These are phyloP conservation scores for Vigna angularis DNA, from an alignment of 306 rosid species.

Conservation along the genomic window DNA sequence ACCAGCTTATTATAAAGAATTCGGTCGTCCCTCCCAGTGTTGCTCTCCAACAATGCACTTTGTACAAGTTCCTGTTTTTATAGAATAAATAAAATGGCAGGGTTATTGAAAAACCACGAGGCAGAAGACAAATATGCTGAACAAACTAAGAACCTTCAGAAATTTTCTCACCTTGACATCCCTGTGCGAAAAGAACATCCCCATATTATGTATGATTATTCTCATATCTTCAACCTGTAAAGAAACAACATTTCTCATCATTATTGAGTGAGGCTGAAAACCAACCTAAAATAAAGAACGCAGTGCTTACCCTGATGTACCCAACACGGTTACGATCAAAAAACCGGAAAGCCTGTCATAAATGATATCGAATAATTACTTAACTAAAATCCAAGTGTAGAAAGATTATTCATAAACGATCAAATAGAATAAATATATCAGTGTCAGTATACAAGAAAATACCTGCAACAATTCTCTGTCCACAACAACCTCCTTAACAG, in stretches of 20 bases:
- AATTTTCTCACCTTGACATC: conserved; percentile 80
- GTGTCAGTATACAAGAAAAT: conserved; percentile 22
- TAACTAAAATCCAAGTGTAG: conserved; percentile 1
- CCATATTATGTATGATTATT: conserved; percentile 76
- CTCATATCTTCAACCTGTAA: conserved; percentile 97
- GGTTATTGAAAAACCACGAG: neutral
- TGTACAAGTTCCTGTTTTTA: conserved; percentile 90
- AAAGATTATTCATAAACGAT: conserved; percentile 3
- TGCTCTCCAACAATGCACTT: conserved; percentile 95
- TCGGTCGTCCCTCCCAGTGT: conserved; percentile 91
- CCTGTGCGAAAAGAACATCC: conserved; percentile 90
- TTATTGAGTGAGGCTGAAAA: conserved; percentile 16
- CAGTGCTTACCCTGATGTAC: conserved; percentile 70
- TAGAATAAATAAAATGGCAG: conserved; percentile 16
- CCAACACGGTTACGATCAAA: conserved; percentile 88
- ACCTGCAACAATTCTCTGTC: conserved; percentile 92
- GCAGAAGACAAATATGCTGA: neutral
- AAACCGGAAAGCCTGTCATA: conserved; percentile 88
- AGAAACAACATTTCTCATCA: conserved; percentile 32
- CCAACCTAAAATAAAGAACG: neutral
- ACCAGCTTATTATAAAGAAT: conserved; percentile 88
- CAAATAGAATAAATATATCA: conserved; percentile 9
- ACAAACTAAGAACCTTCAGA: neutral
- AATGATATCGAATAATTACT: conserved; percentile 36
- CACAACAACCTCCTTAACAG: conserved; percentile 59